A percentile compares a stretch with the other conserved stretches of the same genome.
Conservation (phyloP, 495 filamentous ascomycete species). For the Tuber borchii region DNA sequence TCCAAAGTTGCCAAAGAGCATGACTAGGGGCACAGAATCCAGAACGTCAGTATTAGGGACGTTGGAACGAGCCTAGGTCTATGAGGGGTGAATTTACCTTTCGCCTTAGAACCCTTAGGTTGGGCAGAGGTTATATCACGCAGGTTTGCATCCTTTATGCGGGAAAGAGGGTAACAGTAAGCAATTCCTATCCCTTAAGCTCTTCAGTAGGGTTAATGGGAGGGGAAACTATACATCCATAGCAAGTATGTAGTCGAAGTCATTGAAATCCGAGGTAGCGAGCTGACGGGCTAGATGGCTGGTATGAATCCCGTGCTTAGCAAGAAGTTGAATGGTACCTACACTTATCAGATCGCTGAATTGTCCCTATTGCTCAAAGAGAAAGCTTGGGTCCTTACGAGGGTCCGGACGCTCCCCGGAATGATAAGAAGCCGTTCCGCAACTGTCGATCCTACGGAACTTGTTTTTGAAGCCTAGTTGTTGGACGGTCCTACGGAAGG, state of each 20-base stretch:
- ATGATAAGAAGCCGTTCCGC: constrained; percentile 84
- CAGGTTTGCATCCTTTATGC: constrained; percentile 56
- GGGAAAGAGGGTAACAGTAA: neutral
- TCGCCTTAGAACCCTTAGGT: constrained; percentile 49
- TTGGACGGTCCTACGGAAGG: constrained; percentile 67
- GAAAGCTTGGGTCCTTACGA: constrained; percentile 47
- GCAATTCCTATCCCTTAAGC: neutral
- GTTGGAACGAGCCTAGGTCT: constrained; percentile 43
- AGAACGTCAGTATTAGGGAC: neutral
- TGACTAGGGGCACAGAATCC: constrained; percentile 45
- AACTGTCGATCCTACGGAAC: constrained; percentile 72
- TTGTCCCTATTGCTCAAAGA: neutral
- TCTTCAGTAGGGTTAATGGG: neutral
- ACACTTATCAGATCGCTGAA: neutral
- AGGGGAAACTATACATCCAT: constrained; percentile 60
- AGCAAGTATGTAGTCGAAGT: constrained; percentile 87
- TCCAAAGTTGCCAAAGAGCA: constrained; percentile 79
- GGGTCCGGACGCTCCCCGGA: constrained; percentile 64
- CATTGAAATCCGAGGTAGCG: constrained; percentile 61
- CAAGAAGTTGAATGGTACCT: constrained; percentile 66
- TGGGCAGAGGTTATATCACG: constrained; percentile 59
- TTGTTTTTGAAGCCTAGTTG: constrained; percentile 51
- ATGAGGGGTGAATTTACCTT: constrained; percentile 38
- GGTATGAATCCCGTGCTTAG: constrained; percentile 62
- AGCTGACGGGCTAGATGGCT: constrained; percentile 72